These are phyloP conservation scores for Colletotrichum lindemuthianum DNA, from an alignment of 2,329 filamentous ascomycete genomes.

Conservation along the genomic window DNA sequence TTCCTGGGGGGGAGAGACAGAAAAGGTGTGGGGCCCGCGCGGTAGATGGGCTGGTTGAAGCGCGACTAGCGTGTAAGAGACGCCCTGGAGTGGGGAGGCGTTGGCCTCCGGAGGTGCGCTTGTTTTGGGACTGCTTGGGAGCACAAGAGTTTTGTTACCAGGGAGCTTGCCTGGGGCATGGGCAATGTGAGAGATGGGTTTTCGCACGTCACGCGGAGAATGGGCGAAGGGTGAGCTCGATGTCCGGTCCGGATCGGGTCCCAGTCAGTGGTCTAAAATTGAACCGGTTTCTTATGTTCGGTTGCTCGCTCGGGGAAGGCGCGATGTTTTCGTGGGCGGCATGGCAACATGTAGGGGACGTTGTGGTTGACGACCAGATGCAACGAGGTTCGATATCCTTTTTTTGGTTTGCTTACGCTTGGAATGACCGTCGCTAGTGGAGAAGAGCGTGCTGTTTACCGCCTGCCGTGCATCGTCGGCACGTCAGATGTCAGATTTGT, in stretches of 20 bases:
- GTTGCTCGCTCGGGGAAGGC: neutral
- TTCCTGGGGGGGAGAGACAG: constrained; percentile 20
- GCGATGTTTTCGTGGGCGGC: neutral
- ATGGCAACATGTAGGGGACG: constrained; percentile 9
- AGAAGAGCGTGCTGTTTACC: neutral
- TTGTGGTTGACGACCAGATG: neutral
- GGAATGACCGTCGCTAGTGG: neutral
- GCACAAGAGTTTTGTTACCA: too few relatives aligned
- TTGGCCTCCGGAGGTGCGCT: constrained; percentile 1
- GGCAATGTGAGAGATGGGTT: too few relatives aligned
- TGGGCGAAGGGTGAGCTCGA: too few relatives aligned
- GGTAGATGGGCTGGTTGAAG: constrained; percentile 9
- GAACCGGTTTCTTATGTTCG: constrained; percentile 4
- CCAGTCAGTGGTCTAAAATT: constrained; percentile 25
- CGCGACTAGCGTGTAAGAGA: neutral
- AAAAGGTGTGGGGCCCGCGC: constrained; percentile 15
- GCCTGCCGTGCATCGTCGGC: neutral
- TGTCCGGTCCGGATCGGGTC: too few relatives aligned
- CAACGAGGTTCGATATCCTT: neutral
- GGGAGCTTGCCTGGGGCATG: too few relatives aligned
- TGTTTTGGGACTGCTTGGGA: neutral
- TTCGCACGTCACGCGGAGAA: too few relatives aligned
- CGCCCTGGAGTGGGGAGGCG: too few relatives aligned
- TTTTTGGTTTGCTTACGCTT: constrained; percentile 2
- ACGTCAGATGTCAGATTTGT: constrained; percentile 13